phyloP scores from a whole-genome alignment of 495 filamentous ascomycete species.

The Aspergillus steynii region DNA sequence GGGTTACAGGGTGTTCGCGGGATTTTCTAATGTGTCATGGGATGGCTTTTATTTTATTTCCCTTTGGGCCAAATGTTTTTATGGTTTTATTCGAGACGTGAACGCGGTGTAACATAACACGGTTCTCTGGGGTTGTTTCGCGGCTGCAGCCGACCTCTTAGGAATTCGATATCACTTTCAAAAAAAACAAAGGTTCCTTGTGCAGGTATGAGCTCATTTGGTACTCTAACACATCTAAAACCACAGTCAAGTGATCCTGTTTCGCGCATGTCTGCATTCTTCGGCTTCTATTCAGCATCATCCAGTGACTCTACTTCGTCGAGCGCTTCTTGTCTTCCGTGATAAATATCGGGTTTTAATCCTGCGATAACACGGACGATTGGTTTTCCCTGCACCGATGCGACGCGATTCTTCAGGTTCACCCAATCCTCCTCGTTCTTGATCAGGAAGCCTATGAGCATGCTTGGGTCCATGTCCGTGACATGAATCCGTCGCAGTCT shows the following conservation, averaged over 20 bases:
- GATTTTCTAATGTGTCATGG: constrained; percentile 87
- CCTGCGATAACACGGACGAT: constrained; percentile 77
- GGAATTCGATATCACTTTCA: constrained; percentile 43
- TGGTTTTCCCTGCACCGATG: constrained; percentile 70
- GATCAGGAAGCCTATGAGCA: constrained; percentile 97
- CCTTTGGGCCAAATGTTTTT: constrained; percentile 72
- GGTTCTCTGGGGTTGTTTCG: constrained; percentile 46
- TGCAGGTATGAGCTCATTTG: neutral
- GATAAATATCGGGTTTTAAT: constrained; percentile 56
- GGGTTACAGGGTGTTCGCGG: constrained; percentile 65
- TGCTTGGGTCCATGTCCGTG: constrained; percentile 96
- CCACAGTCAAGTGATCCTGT: no score
- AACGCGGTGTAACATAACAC: constrained; percentile 75
- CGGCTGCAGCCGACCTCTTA: constrained; percentile 35
- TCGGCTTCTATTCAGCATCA: constrained; percentile 50
- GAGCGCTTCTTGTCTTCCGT: constrained; percentile 62
- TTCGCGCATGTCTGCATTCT: no score
- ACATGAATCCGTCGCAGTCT: constrained; percentile 80
- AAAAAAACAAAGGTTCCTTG: neutral
- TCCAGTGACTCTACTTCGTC: constrained; percentile 33
- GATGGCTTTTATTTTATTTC: constrained; percentile 63
- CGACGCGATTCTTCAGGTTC: constrained; percentile 71
- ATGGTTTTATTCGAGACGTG: constrained; percentile 70
- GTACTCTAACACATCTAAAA: no score
- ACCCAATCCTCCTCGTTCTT: constrained; percentile 79